Base-by-base conservation (phyloP, 495 filamentous ascomycete species). In the Collariella sp. region DNA sequence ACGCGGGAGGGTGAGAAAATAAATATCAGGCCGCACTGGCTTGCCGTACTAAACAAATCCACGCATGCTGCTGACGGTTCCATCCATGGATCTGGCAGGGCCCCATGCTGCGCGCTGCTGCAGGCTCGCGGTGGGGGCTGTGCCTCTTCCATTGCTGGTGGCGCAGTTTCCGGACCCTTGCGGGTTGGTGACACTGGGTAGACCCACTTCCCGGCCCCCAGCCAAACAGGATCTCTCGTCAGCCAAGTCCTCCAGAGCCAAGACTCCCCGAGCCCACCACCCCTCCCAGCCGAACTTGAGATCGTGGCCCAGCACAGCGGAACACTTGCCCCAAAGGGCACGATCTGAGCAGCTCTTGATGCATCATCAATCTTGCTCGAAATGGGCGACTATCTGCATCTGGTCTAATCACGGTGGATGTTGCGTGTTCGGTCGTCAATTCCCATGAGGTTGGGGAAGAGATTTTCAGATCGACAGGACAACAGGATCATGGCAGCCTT, bases 121-220 rank as follows among this genome's bases (percentile, higher is more conserved):
- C 36, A 40, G 18, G 24, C 23, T 29, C 23, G 33, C 46, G 39
- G 35, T 52, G 43, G 54, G 55, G 54, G 55, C 55, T 52, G 55
- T 57, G 55, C 23, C 41, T 11, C 18, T 23, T 23, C 35, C 26
- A 33, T 42, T 39, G 29, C 13, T n/a, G 16, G 55, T 57, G 55
- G 55, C 55, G 49, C 55, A 57, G 55, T 43, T 41, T 52, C 42
- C 48, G 22, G 20, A 46, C 46, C 35, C 52, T 13, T 57, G 55
- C 49, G 24, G 44, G 44, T 52, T 35, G 48, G 33, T 24, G 38
- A 18, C 20, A n/a, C n/a, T n/a, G n/a, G n/a, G n/a, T n/a, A 13
- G 52, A 36, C 36, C 54, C 54, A 55, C 52, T 55, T 41, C 48
- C 48, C 48, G 48, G 23, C 40, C 23, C 11, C 2, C 24, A 41